Base-by-base conservation (phyloP, 768 basidiomycete species). In the Termitomyces sp. region DNA sequence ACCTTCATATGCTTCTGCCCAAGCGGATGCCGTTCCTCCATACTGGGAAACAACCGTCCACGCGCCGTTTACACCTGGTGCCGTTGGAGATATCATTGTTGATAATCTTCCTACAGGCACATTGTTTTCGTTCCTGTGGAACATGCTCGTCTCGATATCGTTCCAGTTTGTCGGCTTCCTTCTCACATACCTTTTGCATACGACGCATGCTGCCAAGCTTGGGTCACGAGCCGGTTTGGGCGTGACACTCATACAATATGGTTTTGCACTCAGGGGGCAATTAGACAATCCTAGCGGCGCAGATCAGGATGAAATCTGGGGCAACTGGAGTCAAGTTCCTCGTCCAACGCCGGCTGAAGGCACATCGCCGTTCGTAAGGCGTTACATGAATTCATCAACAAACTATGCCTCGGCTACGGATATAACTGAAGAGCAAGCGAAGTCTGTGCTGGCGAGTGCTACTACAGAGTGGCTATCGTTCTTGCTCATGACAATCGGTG, bases 31-130 rank as follows among this genome's bases (percentile, higher is more conserved):
- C n/a, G 94, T 94, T 7, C 97, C 97, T 4, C 91, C 94, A 1
- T 99, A 99, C 72, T 98, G 94, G 86, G 96, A 98, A 64, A 97
- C 93, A 2, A 95, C 93, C 2, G 84, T 98, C n/a, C 92, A 98
- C 69, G 87, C 95, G 7, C 94, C 95, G 9, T 86, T 83, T 61
- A 71, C 84, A 16, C 75, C 86, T 16, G 81, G 83, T 60, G 72
- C 75, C 7, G 69, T 83, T 29, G 88, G 93, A 37, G 88, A 94
- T 64, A 86, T 97, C 74, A 84, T 96, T 65, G 86, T 98, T 67
- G 96, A 98, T 64, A 86, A 86, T 13, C 82, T 98, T 53, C 90
- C 88, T 41, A 89, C 87, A 6, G 90, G 89, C 22, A 83, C 86
- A 12, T 65, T 94, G 33, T 95, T 96, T 70, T 85, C 85, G 13